A percentile compares a stretch with the other conserved stretches of the same genome.
Conservation (phyloP, 1,139 yeast genomes). For the Meyerozyma smithsonii region DNA sequence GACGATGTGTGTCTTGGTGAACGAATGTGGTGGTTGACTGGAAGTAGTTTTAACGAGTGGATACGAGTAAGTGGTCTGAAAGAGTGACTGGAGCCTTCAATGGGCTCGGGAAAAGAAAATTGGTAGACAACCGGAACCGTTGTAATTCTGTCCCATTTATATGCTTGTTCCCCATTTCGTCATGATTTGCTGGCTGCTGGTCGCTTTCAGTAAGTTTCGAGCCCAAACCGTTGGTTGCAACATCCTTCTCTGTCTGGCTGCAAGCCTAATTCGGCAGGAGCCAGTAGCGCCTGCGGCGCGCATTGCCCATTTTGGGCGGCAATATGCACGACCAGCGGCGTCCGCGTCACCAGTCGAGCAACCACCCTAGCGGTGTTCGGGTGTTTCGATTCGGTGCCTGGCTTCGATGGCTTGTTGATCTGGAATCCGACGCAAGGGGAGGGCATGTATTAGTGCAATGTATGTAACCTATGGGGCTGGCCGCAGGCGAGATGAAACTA, state of each 20-base stretch:
- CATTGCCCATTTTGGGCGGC: neutral
- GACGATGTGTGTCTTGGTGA: too few relatives aligned
- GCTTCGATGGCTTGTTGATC: neutral
- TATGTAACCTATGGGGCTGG: neutral
- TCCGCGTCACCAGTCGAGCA: too few relatives aligned
- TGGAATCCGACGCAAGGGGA: neutral
- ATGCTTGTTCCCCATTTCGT: neutral
- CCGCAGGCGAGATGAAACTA: neutral
- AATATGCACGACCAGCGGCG: neutral
- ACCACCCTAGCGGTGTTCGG: neutral
- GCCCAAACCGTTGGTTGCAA: neutral
- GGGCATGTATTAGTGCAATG: neutral
- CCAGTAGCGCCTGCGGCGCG: slow-evolving; percentile 1
- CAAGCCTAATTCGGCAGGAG: neutral
- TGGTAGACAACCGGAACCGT: neutral
- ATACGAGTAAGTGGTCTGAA: neutral
- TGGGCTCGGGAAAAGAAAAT: neutral
- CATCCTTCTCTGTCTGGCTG: neutral
- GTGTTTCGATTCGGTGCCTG: neutral
- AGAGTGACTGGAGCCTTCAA: neutral
- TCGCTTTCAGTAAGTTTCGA: neutral
- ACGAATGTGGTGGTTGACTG: neutral
- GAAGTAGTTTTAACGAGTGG: neutral
- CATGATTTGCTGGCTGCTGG: slow-evolving; percentile 1
- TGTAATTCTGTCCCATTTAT: neutral